Evolutionary conservation across 2,329 filamentous ascomycete genomes (phyloP).

Genomic region (Ascochyta viciae-villosae): DNA sequence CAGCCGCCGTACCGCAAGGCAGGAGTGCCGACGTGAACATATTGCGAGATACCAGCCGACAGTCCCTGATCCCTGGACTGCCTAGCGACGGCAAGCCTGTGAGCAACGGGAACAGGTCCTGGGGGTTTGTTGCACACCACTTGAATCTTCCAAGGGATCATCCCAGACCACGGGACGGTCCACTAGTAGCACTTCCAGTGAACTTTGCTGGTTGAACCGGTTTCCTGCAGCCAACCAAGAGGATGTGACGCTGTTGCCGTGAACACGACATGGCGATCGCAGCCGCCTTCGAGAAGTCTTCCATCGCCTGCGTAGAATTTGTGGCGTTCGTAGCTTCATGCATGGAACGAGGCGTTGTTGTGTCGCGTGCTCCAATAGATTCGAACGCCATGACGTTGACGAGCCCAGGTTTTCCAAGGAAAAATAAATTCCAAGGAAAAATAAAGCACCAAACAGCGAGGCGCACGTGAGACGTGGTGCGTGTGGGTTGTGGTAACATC

Average conservation of each 20-base stretch:
- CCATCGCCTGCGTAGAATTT: neutral
- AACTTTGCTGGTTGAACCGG: neutral
- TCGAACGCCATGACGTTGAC: too few species aligned
- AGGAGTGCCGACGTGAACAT: neutral
- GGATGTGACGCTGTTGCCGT: neutral
- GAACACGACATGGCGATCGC: neutral
- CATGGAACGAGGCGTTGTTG: neutral
- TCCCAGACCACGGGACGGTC: conserved; percentile 1
- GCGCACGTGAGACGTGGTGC: neutral
- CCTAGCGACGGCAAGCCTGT: neutral
- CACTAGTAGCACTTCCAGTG: neutral
- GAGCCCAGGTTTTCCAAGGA: too few species aligned
- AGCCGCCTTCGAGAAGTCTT: neutral
- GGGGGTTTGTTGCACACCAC: neutral
- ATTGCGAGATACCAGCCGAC: neutral
- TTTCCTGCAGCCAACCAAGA: neutral
- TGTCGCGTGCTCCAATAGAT: neutral
- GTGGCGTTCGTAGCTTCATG: conserved; percentile 1
- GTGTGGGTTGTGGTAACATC: neutral
- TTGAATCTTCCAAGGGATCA: neutral
- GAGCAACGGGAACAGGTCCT: too few species aligned
- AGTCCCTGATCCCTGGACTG: too few species aligned
- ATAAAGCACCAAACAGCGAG: too few species aligned
- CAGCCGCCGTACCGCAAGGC: neutral
- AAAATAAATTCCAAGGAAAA: too few species aligned